A percentile compares a stretch with the other conserved stretches of the same genome.
phyloP scores from a whole-genome alignment of 2,329 filamentous ascomycete species.

The Talaromyces sp. region DNA sequence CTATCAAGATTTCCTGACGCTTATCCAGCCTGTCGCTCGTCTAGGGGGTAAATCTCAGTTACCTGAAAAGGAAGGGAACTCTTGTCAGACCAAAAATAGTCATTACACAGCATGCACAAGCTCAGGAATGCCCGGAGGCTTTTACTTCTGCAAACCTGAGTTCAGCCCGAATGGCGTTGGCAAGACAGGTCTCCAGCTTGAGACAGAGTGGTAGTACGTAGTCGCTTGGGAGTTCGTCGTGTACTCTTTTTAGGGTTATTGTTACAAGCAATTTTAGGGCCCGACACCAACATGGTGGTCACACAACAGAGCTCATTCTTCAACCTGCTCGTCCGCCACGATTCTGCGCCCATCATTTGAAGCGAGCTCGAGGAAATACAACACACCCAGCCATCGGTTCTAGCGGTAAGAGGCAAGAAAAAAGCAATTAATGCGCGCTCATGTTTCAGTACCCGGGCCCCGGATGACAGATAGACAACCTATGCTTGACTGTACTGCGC shows the following conservation, averaged over 20 bases:
- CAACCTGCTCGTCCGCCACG: not conserved
- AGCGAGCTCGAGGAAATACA: conserved; percentile 2
- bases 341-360: conserved; percentile 1
- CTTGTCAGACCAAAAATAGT: not conserved
- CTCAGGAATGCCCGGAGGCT: not conserved
- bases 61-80: not conserved
- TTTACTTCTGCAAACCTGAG: not conserved
- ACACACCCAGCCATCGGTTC: not conserved
- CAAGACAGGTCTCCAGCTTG: not conserved
- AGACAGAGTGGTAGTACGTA: not conserved
- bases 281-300: not conserved
- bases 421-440: not conserved
- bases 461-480: not conserved
- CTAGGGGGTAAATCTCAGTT: not conserved
- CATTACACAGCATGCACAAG: not conserved
- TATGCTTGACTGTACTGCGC: not conserved
- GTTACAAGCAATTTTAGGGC: not conserved
- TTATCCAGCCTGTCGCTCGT: not conserved
- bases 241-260: not conserved
- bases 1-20: not conserved
- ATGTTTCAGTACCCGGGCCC: not conserved
- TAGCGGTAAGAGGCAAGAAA: not conserved
- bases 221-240: not conserved
- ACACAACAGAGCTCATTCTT: conserved; percentile 2
- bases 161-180: not conserved